Conservation (phyloP, 495 filamentous ascomycete genomes). For the Podospora australis region DNA sequence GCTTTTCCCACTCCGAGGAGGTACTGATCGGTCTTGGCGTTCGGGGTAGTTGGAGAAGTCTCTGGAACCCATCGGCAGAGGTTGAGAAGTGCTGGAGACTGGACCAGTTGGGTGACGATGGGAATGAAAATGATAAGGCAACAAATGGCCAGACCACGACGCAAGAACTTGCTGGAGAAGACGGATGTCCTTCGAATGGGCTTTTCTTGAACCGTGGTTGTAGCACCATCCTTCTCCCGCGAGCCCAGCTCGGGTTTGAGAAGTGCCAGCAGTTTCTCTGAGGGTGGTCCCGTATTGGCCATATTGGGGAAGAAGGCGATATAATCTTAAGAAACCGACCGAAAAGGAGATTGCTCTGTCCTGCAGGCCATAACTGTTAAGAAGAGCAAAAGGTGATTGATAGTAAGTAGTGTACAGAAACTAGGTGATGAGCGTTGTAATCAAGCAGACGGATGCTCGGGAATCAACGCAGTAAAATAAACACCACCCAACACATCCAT, state of each 20-base stretch:
- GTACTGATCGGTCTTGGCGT: constrained; percentile 45
- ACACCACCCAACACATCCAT: neutral
- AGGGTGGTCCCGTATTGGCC: neutral
- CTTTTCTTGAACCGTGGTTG: neutral
- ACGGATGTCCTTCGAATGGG: neutral
- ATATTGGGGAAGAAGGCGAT: neutral
- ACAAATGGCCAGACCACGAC: no score
- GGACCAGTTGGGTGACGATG: neutral
- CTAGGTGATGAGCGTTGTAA: neutral
- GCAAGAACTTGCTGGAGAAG: no score
- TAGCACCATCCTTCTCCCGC: neutral
- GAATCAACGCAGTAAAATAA: neutral
- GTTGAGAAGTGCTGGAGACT: neutral
- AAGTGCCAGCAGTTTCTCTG: neutral
- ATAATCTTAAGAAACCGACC: no score
- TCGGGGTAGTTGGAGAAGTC: neutral
- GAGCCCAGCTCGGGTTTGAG: neutral
- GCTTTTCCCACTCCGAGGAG: constrained; percentile 88
- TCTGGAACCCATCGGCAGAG: neutral
- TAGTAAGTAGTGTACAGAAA: neutral
- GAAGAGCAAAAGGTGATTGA: neutral
- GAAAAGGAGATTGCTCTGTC: no score
- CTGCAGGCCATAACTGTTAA: neutral
- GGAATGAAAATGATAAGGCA: neutral
- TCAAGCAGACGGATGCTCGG: neutral